phyloP scores from a whole-genome alignment of 2,329 filamentous ascomycete species.

The Sarocladium oryzae region DNA sequence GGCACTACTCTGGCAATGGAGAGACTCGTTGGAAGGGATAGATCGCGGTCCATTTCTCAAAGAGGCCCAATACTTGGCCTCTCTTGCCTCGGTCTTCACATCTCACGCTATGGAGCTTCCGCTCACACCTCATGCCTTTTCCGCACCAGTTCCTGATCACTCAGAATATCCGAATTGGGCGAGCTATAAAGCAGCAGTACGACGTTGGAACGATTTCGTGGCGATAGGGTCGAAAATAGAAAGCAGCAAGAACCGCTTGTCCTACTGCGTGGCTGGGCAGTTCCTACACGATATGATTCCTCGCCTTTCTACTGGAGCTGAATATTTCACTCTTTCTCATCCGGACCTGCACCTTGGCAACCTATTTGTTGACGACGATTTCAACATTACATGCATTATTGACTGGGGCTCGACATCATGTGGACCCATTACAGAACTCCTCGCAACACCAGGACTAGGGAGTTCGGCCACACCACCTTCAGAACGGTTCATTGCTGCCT shows the following conservation, averaged over 20 bases:
- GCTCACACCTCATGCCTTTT: slow-evolving; percentile 20
- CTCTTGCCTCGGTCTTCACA: slow-evolving; percentile 18
- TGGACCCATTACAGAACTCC: slow-evolving; percentile 12
- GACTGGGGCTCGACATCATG: slow-evolving; percentile 19
- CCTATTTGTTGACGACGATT: slow-evolving; percentile 19
- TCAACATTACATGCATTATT: slow-evolving; percentile 20
- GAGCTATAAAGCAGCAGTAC: slow-evolving; percentile 14
- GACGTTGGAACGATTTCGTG: slow-evolving; percentile 14
- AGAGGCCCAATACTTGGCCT: slow-evolving; percentile 19
- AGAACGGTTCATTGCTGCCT: slow-evolving; percentile 9
- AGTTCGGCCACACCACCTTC: slow-evolving; percentile 3
- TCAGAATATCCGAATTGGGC: slow-evolving; percentile 16
- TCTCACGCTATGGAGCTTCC: slow-evolving; percentile 19
- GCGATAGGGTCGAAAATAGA: slow-evolving; percentile 19
- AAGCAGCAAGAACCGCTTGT: slow-evolving; percentile 18
- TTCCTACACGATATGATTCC: slow-evolving; percentile 20
- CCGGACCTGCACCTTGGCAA: slow-evolving; percentile 20
- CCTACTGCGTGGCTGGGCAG: slow-evolving; percentile 17
- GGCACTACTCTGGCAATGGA: slow-evolving; percentile 16
- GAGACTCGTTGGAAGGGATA: slow-evolving; percentile 18
- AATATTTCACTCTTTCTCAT: slow-evolving; percentile 15
- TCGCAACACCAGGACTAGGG: slow-evolving; percentile 9
- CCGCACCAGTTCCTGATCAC: slow-evolving; percentile 20
- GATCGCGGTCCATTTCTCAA: slow-evolving; percentile 20
- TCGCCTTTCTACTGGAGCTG: slow-evolving; percentile 8